These are phyloP conservation scores for Naganishia vishniacii DNA, from an alignment of 768 basidiomycete species.

Conservation along the genomic window DNA sequence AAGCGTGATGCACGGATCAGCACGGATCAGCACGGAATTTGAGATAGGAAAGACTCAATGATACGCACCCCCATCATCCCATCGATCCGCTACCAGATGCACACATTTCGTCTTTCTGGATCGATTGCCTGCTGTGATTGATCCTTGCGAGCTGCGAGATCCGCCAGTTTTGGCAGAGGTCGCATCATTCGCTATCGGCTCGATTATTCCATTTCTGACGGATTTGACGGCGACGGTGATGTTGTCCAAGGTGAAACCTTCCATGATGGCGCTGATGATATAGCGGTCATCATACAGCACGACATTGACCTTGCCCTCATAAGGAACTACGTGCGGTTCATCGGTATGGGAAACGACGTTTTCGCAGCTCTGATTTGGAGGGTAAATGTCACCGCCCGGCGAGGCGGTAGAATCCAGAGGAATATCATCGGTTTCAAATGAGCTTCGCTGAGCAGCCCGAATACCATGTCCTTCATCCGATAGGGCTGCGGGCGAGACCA, in stretches of 20 bases:
- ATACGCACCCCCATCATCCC: slow-evolving; percentile 28
- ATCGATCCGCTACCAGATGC: slow-evolving; percentile 29
- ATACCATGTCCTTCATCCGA: neutral
- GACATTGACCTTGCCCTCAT: slow-evolving; percentile 25
- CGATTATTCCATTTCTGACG: slow-evolving; percentile 4
- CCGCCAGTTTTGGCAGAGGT: neutral
- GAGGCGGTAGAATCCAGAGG: too few species aligned
- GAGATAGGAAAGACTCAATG: neutral
- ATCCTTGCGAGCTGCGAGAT: neutral
- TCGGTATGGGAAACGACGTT: neutral
- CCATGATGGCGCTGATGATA: slow-evolving; percentile 27
- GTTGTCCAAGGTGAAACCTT: slow-evolving; percentile 26
- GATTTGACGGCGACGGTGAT: slow-evolving; percentile 28
- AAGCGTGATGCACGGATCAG: neutral
- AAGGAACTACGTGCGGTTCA: slow-evolving; percentile 12
- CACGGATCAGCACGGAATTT: too few species aligned
- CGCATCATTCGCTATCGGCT: neutral
- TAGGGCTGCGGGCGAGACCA: neutral
- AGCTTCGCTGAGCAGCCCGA: neutral
- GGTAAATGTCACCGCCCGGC: neutral
- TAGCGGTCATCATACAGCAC: slow-evolving; percentile 18
- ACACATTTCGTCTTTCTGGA: slow-evolving; percentile 16
- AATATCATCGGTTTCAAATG: neutral
- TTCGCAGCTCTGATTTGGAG: neutral
- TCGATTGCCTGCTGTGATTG: neutral